These are phyloP conservation scores for Acer negundo DNA, from an alignment of 345 rosid genomes.

Conservation along the genomic window DNA sequence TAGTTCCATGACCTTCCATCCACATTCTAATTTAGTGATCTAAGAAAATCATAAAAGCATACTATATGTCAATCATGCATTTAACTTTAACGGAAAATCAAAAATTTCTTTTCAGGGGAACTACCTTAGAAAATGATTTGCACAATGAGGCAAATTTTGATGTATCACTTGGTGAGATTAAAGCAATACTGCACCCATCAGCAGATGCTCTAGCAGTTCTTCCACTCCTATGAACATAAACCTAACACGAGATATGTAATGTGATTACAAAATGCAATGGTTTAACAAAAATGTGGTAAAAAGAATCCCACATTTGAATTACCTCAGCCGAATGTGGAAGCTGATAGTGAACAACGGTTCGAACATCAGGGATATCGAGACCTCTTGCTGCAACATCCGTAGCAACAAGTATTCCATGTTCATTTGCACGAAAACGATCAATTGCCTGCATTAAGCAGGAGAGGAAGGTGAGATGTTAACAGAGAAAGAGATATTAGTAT, in stretches of 20 bases:
- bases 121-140: constrained; percentile 89
- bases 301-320: constrained; percentile 24
- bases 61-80: background rate
- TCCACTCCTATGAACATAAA: constrained; percentile 97
- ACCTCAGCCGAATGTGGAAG: constrained; percentile 99
- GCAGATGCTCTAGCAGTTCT: constrained; percentile 93
- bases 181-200: constrained; percentile 95
- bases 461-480: constrained; percentile 1
- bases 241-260: constrained; percentile 42
- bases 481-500: constrained; percentile 10
- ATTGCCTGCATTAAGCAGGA: constrained; percentile 55
- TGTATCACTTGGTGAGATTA: constrained; percentile 72
- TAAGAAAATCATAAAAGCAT: background rate
- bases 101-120: constrained; percentile 8
- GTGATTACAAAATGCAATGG: constrained; percentile 11
- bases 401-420: constrained; percentile 83
- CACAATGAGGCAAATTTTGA: constrained; percentile 85
- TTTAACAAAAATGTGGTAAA: constrained; percentile 12
- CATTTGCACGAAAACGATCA: constrained; percentile 82
- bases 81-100: constrained; percentile 15
- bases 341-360: constrained; percentile 95
- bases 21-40: background rate
- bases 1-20: background rate
- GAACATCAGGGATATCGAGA: constrained; percentile 90
- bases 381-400: constrained; percentile 99